Percentiles rank a stretch among this genome's conserved stretches.
phyloP scores from a whole-genome alignment of 768 basidiomycete species.

The Pleurotus eryngii region DNA sequence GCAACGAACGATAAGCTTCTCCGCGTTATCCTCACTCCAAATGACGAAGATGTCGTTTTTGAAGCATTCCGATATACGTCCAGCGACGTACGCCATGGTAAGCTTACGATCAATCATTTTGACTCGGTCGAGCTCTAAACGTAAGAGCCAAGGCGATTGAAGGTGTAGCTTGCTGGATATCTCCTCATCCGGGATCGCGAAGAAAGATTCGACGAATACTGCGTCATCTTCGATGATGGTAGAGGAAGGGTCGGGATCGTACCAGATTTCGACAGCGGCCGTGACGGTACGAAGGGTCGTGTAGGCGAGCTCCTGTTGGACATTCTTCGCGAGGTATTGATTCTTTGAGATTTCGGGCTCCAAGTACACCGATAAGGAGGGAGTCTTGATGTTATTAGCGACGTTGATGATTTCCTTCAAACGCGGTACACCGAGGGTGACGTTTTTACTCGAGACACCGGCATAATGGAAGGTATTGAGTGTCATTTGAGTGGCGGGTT shows the following conservation, averaged over 20 bases:
- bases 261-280: slow-evolving; percentile 95
- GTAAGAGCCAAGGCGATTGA: slow-evolving; percentile 96
- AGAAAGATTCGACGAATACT: slow-evolving; percentile 97
- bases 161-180: slow-evolving; percentile 87
- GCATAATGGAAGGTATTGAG: slow-evolving; percentile 99
- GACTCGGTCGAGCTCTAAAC: slow-evolving; percentile 93
- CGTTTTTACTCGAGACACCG: slow-evolving; percentile 99
- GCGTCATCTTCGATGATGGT: slow-evolving; percentile 97
- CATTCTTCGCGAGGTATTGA: slow-evolving; percentile 69
- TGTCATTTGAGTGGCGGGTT: slow-evolving; percentile 99
- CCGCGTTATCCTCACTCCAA: slow-evolving; percentile 98
- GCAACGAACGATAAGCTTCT: slow-evolving; percentile 95
- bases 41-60: slow-evolving; percentile 96
- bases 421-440: slow-evolving; percentile 98
- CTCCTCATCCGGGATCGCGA: slow-evolving; percentile 97
- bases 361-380: slow-evolving; percentile 91
- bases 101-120: slow-evolving; percentile 98
- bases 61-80: slow-evolving; percentile 91
- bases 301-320: slow-evolving; percentile 90
- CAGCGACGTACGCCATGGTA: slow-evolving; percentile 92
- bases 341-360: slow-evolving; percentile 65
- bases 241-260: slow-evolving; percentile 87
- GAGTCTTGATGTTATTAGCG: slow-evolving; percentile 97
- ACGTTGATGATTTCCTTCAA: slow-evolving; percentile 99
- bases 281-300: slow-evolving; percentile 94